Base-by-base conservation (phyloP, 371 early-diverging fungal genomes). In the Umbelopsis sp. region DNA sequence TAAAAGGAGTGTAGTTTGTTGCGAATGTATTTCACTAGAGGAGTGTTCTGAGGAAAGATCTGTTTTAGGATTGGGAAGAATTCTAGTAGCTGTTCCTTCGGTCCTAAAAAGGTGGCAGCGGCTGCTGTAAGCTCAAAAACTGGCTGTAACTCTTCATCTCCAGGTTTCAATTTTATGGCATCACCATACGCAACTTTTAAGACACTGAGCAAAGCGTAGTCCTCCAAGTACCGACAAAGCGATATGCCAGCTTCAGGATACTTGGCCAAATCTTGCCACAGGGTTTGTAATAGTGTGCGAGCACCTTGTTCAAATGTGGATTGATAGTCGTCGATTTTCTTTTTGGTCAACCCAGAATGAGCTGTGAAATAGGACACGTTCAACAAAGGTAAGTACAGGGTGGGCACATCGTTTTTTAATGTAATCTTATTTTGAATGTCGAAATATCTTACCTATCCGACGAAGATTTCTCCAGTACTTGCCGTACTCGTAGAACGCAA, bases 401-500 rank as follows among this genome's bases (percentile, higher is more conserved):
- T 29, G 29, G 4, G 29, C 29, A 22, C 22, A 22, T 22, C 22
- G 22, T 22, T 22, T 22, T 22, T 22, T 22, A 22, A 22, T 22
- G 22, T 22, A 22, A 22, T 22, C 22, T 22, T 22, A 22, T 22
- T 22, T 22, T 22, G 22, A 22, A 22, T 22, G 22, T 22, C 22
- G 22, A 22, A 22, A 0, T 22, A 22, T 32, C 66, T 75, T 70
- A 81, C 84, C 81, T 32, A 84, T 71, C 25, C 79, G 74, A 16
- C 84, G 74, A 24, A 84, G 63, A 16, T 70, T 35, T 29, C 82
- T 70, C 84, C 84, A 84, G 22, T 72, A 66, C 22, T 67, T 65
- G 22, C 78, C 79, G 68, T 84, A 81, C n/a, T 79, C 74, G 70
- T 73, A 78, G 53, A 81, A 81, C 0, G 84, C 82, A 72, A 84